These are phyloP conservation scores for Baudoinia panamericana DNA, from an alignment of 495 filamentous ascomycete genomes.

Conservation along the genomic window DNA sequence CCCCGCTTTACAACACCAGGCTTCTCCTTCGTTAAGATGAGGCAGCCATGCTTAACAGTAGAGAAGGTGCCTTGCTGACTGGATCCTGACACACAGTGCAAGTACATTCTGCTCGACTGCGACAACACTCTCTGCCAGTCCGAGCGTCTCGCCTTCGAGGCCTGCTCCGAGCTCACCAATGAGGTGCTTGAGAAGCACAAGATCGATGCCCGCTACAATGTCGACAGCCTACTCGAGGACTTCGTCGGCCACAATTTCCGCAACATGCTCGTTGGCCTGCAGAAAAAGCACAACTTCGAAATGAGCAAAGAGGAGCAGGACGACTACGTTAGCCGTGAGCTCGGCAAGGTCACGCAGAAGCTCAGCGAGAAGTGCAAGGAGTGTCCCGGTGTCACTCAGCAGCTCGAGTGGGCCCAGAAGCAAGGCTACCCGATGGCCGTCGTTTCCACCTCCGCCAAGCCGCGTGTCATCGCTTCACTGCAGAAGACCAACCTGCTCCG, in stretches of 20 bases:
- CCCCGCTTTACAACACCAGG: too few species aligned
- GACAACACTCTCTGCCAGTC: slow-evolving; percentile 96
- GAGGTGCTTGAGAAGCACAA: slow-evolving; percentile 61
- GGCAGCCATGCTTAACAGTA: too few species aligned
- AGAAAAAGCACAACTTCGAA: slow-evolving; percentile 61
- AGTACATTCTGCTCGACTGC: slow-evolving; percentile 84
- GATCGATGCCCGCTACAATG: slow-evolving; percentile 63
- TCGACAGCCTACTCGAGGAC: slow-evolving; percentile 62
- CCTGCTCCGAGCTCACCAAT: slow-evolving; percentile 85
- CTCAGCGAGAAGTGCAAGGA: slow-evolving; percentile 54
- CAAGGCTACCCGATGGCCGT: slow-evolving; percentile 68
- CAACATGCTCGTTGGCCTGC: slow-evolving; percentile 67
- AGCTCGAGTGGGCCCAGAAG: slow-evolving; percentile 49
- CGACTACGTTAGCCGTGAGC: slow-evolving; percentile 63
- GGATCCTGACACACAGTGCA: slow-evolving; percentile 12
- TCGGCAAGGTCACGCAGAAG: slow-evolving; percentile 73
- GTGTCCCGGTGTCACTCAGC: slow-evolving; percentile 59
- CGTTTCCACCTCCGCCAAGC: slow-evolving; percentile 65
- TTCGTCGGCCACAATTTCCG: slow-evolving; percentile 97
- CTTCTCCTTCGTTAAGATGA: too few species aligned
- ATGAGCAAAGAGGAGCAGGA: slow-evolving; percentile 57
- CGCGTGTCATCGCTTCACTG: slow-evolving; percentile 65
- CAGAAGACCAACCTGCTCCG: slow-evolving; percentile 47
- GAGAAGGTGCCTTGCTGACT: too few species aligned
- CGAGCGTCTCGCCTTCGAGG: slow-evolving; percentile 85